phyloP scores from a whole-genome alignment of 257 asterid species.

The Salvia rosmarinus region DNA sequence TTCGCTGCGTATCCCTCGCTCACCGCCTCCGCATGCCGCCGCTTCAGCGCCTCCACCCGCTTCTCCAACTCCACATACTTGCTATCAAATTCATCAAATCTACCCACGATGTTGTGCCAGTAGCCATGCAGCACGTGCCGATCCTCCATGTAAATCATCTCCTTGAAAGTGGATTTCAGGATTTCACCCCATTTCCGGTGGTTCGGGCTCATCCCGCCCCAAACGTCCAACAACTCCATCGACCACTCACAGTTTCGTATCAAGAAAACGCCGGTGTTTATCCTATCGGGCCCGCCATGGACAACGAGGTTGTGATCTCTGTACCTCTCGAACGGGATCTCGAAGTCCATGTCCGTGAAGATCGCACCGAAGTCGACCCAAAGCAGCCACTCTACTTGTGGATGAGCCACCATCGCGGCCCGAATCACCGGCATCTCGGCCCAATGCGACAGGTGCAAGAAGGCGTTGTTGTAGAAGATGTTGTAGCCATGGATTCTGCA shows the following conservation, averaged over 20 bases:
- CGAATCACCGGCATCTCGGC: constrained; percentile 64
- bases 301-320: constrained; percentile 58
- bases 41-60: constrained; percentile 31
- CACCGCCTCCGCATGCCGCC: constrained; percentile 76
- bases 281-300: constrained; percentile 76
- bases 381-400: constrained; percentile 73
- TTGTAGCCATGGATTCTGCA: constrained; percentile 66
- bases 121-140: constrained; percentile 70
- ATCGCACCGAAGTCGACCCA: constrained; percentile 88
- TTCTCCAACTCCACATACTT: constrained; percentile 47
- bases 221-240: constrained; percentile 67
- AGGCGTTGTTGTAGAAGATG: constrained; percentile 61
- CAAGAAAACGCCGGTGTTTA: constrained; percentile 74
- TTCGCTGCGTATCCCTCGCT: constrained; percentile 46
- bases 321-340: constrained; percentile 67
- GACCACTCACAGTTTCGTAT: constrained; percentile 84
- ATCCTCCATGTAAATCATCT: constrained; percentile 66
- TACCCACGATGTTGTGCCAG: constrained; percentile 64
- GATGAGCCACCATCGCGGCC: constrained; percentile 85
- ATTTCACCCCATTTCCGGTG: constrained; percentile 58
- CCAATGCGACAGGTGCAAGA: constrained; percentile 63
- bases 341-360: constrained; percentile 82
- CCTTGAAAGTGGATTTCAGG: constrained; percentile 40
- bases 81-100: constrained; percentile 31
- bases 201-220: constrained; percentile 79